Percentiles rank a stretch among this genome's conserved stretches.
These are phyloP conservation scores for Paspalum notatum DNA, from an alignment of 176 grass and related monocot species.

Conservation along the genomic window DNA sequence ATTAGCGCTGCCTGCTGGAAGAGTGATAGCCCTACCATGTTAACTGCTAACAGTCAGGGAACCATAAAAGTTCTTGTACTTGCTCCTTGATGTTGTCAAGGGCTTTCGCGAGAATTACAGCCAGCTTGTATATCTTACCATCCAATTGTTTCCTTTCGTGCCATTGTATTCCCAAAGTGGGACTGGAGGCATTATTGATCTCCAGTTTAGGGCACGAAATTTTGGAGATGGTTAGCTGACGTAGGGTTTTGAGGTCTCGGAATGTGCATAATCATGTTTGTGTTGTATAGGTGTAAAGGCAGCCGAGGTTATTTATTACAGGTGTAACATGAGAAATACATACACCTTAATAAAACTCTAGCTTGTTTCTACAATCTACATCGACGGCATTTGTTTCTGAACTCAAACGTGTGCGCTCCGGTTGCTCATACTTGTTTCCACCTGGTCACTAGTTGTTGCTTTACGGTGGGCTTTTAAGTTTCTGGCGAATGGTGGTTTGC, in stretches of 20 bases:
- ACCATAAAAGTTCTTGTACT: slow-evolving; percentile 98
- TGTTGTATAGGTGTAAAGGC: slow-evolving; percentile 45
- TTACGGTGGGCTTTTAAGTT: background rate
- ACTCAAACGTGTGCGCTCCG: background rate
- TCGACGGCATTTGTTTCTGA: background rate
- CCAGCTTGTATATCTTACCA: slow-evolving; percentile 44
- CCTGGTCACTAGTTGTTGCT: background rate
- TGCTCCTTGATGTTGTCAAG: slow-evolving; percentile 63
- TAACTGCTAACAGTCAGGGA: slow-evolving; percentile 97
- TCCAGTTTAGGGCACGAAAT: slow-evolving; percentile 34
- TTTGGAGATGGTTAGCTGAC: slow-evolving; percentile 50
- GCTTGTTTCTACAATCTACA: slow-evolving; percentile 33
- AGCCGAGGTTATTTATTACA: slow-evolving; percentile 25
- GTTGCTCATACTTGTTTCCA: background rate
- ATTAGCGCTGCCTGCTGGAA: slow-evolving; percentile 99
- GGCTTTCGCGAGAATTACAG: background rate
- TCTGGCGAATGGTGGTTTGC: background rate
- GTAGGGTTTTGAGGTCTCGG: slow-evolving; percentile 38
- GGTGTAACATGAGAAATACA: slow-evolving; percentile 45
- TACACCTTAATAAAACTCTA: slow-evolving; percentile 18
- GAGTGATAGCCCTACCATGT: slow-evolving; percentile 95
- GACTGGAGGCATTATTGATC: slow-evolving; percentile 34
- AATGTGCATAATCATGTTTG: slow-evolving; percentile 44
- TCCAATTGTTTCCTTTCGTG: slow-evolving; percentile 20
- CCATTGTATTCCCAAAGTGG: slow-evolving; percentile 41